Evolutionary conservation across 1,139 yeast genomes (phyloP).

Genomic region (Scheffersomyces segobiensis): DNA sequence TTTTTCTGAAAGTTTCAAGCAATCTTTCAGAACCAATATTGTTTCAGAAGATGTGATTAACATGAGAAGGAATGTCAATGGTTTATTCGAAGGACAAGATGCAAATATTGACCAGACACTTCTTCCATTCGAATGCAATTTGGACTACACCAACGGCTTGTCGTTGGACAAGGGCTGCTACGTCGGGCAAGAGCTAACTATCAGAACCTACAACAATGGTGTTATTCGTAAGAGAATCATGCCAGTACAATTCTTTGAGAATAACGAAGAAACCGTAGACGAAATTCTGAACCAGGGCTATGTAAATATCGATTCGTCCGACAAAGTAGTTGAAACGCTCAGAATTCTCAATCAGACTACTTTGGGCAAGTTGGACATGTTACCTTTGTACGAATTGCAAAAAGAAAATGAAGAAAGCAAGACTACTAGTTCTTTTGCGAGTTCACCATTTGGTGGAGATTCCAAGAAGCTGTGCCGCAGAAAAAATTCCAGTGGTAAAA

Average conservation of each 20-base stretch:
- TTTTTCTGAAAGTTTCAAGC: slow-evolving; percentile 29
- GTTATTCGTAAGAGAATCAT: slow-evolving; percentile 77
- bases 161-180: slow-evolving; percentile 93
- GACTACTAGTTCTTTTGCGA: slow-evolving; percentile 31
- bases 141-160: slow-evolving; percentile 81
- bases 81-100: slow-evolving; percentile 66
- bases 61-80: slow-evolving; percentile 55
- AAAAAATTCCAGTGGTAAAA: slow-evolving; percentile 54
- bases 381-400: slow-evolving; percentile 19
- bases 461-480: slow-evolving; percentile 31
- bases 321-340: slow-evolving; percentile 18
- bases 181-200: slow-evolving; percentile 93
- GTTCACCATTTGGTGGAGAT: slow-evolving; percentile 19
- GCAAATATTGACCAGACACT: slow-evolving; percentile 41
- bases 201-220: slow-evolving; percentile 83
- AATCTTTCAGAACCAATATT: slow-evolving; percentile 18
- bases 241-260: slow-evolving; percentile 59
- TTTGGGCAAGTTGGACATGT: slow-evolving; percentile 25
- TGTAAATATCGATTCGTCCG: slow-evolving; percentile 14
- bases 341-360: slow-evolving; percentile 16
- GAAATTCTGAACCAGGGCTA: slow-evolving; percentile 7
- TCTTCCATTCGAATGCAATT: slow-evolving; percentile 80
- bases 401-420: slow-evolving; percentile 6
- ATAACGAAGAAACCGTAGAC: slow-evolving; percentile 14
- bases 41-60: slow-evolving; percentile 32